A percentile compares a stretch with the other conserved stretches of the same genome.
phyloP scores from a whole-genome alignment of 805 yeast genomes.

The Hanseniaspora mollemarum region DNA sequence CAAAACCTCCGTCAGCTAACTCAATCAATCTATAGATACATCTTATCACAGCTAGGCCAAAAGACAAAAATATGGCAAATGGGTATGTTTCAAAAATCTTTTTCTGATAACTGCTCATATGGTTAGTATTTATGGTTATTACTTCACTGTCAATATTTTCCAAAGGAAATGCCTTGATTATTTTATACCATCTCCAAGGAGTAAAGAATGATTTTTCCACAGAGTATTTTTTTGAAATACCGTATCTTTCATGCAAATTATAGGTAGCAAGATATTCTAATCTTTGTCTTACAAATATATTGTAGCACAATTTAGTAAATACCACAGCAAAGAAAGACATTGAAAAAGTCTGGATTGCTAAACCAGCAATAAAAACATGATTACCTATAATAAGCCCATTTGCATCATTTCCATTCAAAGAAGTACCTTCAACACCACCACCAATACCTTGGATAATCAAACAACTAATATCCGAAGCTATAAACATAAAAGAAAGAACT shows the following conservation, averaged over 20 bases:
- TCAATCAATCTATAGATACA: constrained; percentile 67
- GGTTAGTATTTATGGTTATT: constrained; percentile 24
- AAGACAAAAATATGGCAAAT: constrained; percentile 36
- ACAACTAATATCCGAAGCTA: constrained; percentile 53
- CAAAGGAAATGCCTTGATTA: constrained; percentile 2
- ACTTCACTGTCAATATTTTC: background rate
- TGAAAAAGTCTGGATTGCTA: constrained; percentile 62
- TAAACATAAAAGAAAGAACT: constrained; percentile 42
- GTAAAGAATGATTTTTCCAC: background rate
- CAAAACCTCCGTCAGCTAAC: constrained; percentile 56
- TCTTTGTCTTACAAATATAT: constrained; percentile 29
- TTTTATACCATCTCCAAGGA: constrained; percentile 14
- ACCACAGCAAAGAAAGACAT: constrained; percentile 50
- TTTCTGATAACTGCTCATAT: background rate
- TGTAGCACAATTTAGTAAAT: constrained; percentile 37
- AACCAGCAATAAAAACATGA: constrained; percentile 60
- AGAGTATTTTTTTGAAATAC: background rate
- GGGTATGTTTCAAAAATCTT: constrained; percentile 31
- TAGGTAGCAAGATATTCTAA: constrained; percentile 20
- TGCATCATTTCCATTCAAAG: constrained; percentile 28
- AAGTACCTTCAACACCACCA: constrained; percentile 57
- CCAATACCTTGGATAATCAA: constrained; percentile 62
- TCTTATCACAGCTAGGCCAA: constrained; percentile 48
- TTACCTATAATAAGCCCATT: constrained; percentile 12
- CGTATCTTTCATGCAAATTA: background rate